Evolutionary conservation across 371 early-diverging fungal species (phyloP), one percentile per base, ranked within the genome.

Genomic region (Mucor velutinosus): DNA sequence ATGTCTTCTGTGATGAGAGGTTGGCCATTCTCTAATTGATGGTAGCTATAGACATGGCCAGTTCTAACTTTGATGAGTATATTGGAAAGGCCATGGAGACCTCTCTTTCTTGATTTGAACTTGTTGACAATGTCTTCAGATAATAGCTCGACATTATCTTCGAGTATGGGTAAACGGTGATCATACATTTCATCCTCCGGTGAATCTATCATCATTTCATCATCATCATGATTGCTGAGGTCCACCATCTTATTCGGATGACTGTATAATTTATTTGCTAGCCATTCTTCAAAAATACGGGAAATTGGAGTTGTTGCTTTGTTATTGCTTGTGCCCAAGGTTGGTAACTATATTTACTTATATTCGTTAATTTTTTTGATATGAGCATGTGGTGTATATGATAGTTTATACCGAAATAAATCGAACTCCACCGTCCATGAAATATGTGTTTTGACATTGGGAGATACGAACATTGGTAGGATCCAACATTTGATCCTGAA

Each of bases 261-360:
- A 41, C 70, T 59, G 58, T 71, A 76, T 39, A 78, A 29, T 39
- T 78, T 78, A 23, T 76, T 62, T 49, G 76, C 74, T 32, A 78
- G 68, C 78, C 78, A 78, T 23, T 78, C 74, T 69, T 78, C 78
- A 67, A 78, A 78, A 15, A 73, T 67, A 32, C 78, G 70, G 30
- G 74, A 73, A 37, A 78, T 73, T 29, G 73, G 71, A 8, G 76
- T 69, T 29, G 78, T 74, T 37, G 76, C 69, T 56, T 74, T 78
- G 43, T 71, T 76, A 57, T 56, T 76, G 12, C 74, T 71, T 57
- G 65, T 76, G 21, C 78, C 78, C 53, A 78, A 67, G 10, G 78
- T 78, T 29, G 78, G 78, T 25, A 78, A 66, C 78, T 78, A 33
- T 21, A 35, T 30, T 63, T 29, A 33, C 43, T 41, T 25, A 29